Base-by-base conservation (phyloP, 352 stramenopile species). In the Phytophthora uliginosa region DNA sequence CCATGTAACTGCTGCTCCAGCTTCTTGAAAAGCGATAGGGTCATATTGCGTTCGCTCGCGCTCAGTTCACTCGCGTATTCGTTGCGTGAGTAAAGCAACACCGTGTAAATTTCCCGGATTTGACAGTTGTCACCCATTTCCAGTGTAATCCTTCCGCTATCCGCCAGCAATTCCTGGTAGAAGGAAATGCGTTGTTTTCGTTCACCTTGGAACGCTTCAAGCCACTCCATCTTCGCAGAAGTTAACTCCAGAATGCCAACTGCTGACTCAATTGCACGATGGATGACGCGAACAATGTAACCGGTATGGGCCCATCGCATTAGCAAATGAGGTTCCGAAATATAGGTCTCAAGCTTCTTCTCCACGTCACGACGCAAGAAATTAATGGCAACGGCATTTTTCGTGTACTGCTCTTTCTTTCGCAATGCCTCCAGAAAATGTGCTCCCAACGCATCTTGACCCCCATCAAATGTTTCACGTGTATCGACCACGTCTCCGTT, bases 311-410 rank as follows among this genome's bases (percentile, higher is more conserved):
- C 12, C 48, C 48, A 54, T 54, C 12, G n/a, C 20, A 54, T 54
- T 9, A 54, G 48, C 10, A 54, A 12, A 6, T 20, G 48, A 31
- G 48, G 48, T 20, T 54, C 48, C 0, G 12, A 54, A 31, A 9
- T 54, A 20, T 31, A 10, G 0, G 48, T 9, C 20, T 0, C 22
- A 31, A 54, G 9, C 7, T 54, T 26, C 22, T 33, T 54, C 3
- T 54, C 22, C 48, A 54, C n/a, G 48, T 54, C n/a, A 18, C n/a
- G n/a, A 18, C 48, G 48, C 48, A 54, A 31, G 20, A 54, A 54
- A 31, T 54, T 26, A 1, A 54, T 7, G 5, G 48, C 48, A 2
- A 54, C 48, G 17, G 22, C 48, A 54, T 54, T 31, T n/a, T 31
- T 54, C n/a, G 48, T 54, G 22, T 33, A 26, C 9, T 3, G n/a